Evolutionary conservation across 225 moss, liverwort and hornwort genomes (phyloP), one percentile per base, ranked within the genome.

Genomic region (Pseudoscleropodium purum): DNA sequence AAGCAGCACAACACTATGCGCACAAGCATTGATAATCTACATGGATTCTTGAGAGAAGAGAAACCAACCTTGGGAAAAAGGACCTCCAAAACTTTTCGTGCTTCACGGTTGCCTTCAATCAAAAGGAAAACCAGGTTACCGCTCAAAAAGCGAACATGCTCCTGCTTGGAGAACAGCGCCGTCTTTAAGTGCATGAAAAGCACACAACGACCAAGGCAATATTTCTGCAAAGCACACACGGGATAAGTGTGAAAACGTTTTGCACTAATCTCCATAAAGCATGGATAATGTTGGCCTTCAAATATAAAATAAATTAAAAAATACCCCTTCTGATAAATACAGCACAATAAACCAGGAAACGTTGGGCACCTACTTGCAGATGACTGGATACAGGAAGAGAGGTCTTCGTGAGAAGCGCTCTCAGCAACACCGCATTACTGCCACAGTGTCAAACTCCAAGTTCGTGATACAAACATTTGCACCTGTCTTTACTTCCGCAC

Each of bases 151-250:
- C 99, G 96, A 69, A 96, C 92, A 89, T 97, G 94, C 62, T 95
- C 91, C 87, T 96, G 95, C 91, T 96, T 97, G 63, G 97, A 97
- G 91, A 96, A 97, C 59, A 99, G 91, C 45, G 96, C 94, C 81
- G 91, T 93, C 88, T 92, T 96, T 39, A 97, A 92, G 92, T 99
- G 99, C 86, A 96, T 81, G 82, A 97, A 95, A 69, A 99, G 91
- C 86, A 99, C 95, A 93, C 99, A 99, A 59, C 95, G 96, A 88
- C 97, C 96, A 63, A 99, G 94, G 87, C 97, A 99, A 80, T 93
- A 95, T 92, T 94, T 99, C 95, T 99, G 97, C 92, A 88, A 89
- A 81, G 67, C 27, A 86, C 64, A 83, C 63, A 89, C 61, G 90
- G 36, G 33, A 87, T 65, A n/a, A 49, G 39, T 29, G 63, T 81